phyloP scores from a whole-genome alignment of 2,329 filamentous ascomycete species.

The Fusarium sp. region DNA sequence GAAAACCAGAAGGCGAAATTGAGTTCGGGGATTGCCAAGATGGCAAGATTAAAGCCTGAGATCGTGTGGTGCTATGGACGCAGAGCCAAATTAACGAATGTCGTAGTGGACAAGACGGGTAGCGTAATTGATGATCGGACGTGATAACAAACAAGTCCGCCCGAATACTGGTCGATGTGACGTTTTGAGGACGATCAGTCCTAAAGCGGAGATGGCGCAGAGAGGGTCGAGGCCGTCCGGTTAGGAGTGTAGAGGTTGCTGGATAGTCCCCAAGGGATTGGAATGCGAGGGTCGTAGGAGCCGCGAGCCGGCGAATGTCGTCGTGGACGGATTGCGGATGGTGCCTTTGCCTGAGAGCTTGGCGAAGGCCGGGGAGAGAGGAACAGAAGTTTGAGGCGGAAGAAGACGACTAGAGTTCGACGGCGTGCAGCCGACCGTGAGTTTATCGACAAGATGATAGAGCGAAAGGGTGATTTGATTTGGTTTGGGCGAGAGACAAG shows the following conservation, averaged over 20 bases:
- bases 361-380: constrained; percentile 28
- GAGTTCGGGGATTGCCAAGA: constrained; percentile 27
- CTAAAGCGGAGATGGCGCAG: constrained; percentile 42
- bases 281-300: constrained; percentile 44
- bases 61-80: constrained; percentile 12
- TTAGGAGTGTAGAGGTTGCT: constrained; percentile 32
- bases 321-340: constrained; percentile 41
- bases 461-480: constrained; percentile 15
- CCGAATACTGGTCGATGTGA: constrained; percentile 32
- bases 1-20: constrained; percentile 10
- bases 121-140: constrained; percentile 32
- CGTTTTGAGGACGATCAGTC: constrained; percentile 35
- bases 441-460: constrained; percentile 36
- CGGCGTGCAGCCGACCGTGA: constrained; percentile 40
- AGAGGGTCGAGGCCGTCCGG: constrained; percentile 34
- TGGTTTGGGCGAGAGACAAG: constrained; percentile 34
- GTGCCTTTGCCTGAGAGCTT: constrained; percentile 38
- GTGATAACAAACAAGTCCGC: constrained; percentile 19
- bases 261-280: constrained; percentile 36
- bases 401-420: constrained; percentile 41
- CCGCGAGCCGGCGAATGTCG: constrained; percentile 40
- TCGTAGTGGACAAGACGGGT: constrained; percentile 16
- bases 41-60: constrained; percentile 8
- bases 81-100: constrained; percentile 26
- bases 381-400: constrained; percentile 10